Conservation (phyloP, 495 filamentous ascomycete genomes). For the Cercophora samala region DNA sequence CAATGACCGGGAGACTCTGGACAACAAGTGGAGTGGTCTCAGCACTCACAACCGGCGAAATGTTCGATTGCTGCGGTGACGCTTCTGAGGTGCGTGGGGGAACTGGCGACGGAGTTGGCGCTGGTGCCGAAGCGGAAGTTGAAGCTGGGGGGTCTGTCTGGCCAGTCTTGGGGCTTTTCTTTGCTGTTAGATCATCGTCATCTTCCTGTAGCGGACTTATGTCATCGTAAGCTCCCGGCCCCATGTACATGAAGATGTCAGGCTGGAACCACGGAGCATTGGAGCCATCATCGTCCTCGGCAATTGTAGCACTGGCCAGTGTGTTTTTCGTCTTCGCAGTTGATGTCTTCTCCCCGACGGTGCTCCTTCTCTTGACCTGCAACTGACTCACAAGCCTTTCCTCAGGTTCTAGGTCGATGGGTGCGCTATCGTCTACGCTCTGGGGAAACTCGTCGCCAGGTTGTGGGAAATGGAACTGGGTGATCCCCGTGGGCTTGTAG, state of each 20-base stretch:
- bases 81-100: not conserved
- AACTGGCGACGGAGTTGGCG: not conserved
- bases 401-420: constrained; percentile 36
- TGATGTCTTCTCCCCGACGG: constrained; percentile 16
- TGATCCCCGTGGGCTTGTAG: constrained; percentile 44
- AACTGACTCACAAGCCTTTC: constrained; percentile 38
- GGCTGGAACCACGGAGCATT: constrained; percentile 39
- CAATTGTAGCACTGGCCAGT: constrained; percentile 13
- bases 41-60: constrained; percentile 25
- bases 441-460: constrained; percentile 51
- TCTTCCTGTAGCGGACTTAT: constrained; percentile 37
- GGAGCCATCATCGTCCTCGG: constrained; percentile 23
- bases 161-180: constrained; percentile 3
- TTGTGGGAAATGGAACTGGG: constrained; percentile 49
- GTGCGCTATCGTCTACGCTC: constrained; percentile 36
- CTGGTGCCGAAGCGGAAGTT: not conserved
- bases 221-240: constrained; percentile 38
- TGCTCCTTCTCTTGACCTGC: constrained; percentile 31
- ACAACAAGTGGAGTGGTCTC: constrained; percentile 24
- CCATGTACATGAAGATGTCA: constrained; percentile 43
- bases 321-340: constrained; percentile 17
- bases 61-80: constrained; percentile 3
- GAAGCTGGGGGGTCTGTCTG: not conserved
- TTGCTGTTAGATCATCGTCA: constrained; percentile 17
- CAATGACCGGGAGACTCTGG: constrained; percentile 9